Conservation (phyloP, 23 red algal genomes). For the Gracilariopsis chorda region DNA sequence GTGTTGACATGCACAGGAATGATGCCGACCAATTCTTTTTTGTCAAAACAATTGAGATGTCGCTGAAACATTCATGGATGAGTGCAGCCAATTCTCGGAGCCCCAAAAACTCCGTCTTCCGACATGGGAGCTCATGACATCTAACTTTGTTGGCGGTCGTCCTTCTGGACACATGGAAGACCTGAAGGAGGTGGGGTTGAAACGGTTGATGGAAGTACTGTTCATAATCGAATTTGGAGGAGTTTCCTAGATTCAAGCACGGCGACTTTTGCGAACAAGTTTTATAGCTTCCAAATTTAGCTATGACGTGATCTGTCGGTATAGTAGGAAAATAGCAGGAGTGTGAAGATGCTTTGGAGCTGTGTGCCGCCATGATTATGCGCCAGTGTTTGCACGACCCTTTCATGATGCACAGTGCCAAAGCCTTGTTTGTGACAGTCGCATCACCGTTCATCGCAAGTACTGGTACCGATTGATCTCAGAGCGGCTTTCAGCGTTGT, state of each 20-base stretch:
- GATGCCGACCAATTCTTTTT: no score
- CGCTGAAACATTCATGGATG: no score
- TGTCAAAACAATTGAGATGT: no score
- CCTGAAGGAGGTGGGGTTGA: neutral
- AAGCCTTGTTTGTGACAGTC: neutral
- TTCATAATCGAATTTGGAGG: neutral
- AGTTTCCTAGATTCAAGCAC: neutral
- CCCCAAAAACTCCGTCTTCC: no score
- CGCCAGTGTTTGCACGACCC: neutral
- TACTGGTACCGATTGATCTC: slow-evolving; percentile 2
- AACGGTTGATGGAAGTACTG: neutral
- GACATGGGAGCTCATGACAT: no score
- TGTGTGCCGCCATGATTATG: neutral
- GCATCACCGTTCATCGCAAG: neutral
- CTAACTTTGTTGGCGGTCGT: no score
- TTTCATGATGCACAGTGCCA: neutral
- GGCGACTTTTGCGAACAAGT: neutral
- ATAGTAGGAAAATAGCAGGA: neutral
- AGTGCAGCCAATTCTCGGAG: no score
- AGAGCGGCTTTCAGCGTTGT: neutral
- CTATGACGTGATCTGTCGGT: neutral
- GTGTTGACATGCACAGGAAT: no score
- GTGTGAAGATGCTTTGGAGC: neutral
- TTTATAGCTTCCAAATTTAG: neutral
- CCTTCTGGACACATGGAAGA: no score